Percentiles rank a stretch among this genome's conserved stretches.
These are phyloP conservation scores for Adansonia madagascariensis DNA, from an alignment of 441 rosid species.

Conservation along the genomic window DNA sequence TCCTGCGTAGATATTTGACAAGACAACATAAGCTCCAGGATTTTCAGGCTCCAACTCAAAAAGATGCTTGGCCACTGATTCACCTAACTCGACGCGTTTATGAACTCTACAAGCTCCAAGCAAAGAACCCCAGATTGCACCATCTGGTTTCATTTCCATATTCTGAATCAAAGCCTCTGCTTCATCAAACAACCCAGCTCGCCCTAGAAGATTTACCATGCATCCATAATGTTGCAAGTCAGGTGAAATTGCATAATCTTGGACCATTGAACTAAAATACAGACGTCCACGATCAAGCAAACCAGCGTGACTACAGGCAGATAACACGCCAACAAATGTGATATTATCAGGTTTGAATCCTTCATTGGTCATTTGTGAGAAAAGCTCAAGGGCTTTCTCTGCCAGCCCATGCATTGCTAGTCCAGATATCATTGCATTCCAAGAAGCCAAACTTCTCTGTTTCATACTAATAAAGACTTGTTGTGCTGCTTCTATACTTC, in stretches of 20 bases:
- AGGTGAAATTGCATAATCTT: conserved; percentile 52
- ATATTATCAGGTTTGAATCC: conserved; percentile 64
- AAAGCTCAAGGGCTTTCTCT: conserved; percentile 54
- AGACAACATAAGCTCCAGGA: conserved; percentile 55
- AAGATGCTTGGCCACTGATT: conserved; percentile 53
- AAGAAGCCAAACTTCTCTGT: conserved; percentile 58
- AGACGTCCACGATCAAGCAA: conserved; percentile 57
- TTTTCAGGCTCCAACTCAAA: conserved; percentile 43
- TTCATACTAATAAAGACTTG: conserved; percentile 47
- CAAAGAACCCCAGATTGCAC: conserved; percentile 66
- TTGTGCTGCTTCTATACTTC: conserved; percentile 59
- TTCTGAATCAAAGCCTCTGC: conserved; percentile 49
- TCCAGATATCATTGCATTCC: conserved; percentile 84
- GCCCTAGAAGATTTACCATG: conserved; percentile 76
- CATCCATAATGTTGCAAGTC: conserved; percentile 77
- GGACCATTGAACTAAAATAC: conserved; percentile 54
- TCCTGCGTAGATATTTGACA: conserved; percentile 76
- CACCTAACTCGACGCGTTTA: conserved; percentile 54
- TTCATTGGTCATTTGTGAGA: conserved; percentile 54
- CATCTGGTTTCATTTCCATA: conserved; percentile 62
- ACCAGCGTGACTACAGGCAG: conserved; percentile 79
- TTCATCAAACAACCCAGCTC: conserved; percentile 64
- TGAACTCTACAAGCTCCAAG: conserved; percentile 63
- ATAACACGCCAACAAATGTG: conserved; percentile 67
- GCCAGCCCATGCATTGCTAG: conserved; percentile 73